These are phyloP conservation scores for Abrus precatorius DNA, from an alignment of 306 rosid species.

Conservation along the genomic window DNA sequence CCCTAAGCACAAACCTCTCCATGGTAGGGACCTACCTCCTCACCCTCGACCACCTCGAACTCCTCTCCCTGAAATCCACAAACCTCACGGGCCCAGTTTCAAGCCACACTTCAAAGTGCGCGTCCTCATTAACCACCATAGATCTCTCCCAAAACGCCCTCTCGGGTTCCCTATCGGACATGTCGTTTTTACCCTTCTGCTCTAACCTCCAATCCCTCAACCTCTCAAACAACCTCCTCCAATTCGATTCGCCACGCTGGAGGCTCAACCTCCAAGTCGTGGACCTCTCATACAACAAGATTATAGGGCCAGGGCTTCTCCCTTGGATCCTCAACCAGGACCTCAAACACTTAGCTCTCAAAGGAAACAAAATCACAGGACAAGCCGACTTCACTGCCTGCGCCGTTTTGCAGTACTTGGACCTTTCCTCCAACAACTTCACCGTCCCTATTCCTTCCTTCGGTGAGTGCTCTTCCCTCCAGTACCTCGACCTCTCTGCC, in stretches of 20 bases:
- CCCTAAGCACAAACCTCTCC: conserved; percentile 67
- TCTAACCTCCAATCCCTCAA: conserved; percentile 65
- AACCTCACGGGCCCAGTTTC: conserved; percentile 63
- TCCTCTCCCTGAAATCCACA: conserved; percentile 57
- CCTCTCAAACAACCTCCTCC: conserved; percentile 64
- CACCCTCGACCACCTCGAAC: conserved; percentile 64
- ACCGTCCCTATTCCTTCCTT: conserved; percentile 62
- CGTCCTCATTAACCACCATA: conserved; percentile 59
- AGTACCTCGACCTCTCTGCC: conserved; percentile 76
- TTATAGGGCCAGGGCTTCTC: conserved; percentile 57
- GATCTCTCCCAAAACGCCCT: conserved; percentile 80
- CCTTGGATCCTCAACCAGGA: conserved; percentile 67
- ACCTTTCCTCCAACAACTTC: conserved; percentile 81
- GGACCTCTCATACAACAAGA: conserved; percentile 78
- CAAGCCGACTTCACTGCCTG: conserved; percentile 59
- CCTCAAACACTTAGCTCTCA: conserved; percentile 56
- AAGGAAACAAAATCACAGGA: conserved; percentile 75
- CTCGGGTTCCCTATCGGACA: conserved; percentile 60
- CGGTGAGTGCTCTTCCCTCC: conserved; percentile 67
- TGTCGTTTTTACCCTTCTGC: conserved; percentile 60
- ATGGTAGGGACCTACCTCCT: conserved; percentile 58
- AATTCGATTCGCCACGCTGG: conserved; percentile 9
- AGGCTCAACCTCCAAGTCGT: conserved; percentile 54
- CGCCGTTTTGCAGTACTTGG: conserved; percentile 55
- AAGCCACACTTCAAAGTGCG: conserved; percentile 61